Evolutionary conservation across 2,329 filamentous ascomycete genomes (phyloP), one percentile per base, ranked within the genome.

Genomic region (Madurella fahalii): DNA sequence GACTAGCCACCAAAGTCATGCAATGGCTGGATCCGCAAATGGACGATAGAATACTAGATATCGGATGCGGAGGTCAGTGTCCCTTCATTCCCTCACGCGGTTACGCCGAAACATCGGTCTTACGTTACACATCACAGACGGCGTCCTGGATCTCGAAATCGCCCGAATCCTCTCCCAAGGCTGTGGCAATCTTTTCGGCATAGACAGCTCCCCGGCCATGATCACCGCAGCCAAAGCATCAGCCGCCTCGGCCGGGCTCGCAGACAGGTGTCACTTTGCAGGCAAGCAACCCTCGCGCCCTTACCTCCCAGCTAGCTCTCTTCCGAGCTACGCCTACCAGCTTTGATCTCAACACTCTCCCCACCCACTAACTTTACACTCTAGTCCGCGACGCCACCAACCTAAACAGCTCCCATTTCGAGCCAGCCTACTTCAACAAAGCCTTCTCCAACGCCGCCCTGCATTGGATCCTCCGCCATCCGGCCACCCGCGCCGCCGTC

Each of bases 391-490:
- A 82, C 64, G 75, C 72, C 7, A 75, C 72, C 2, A 59, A 70
- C 9, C 68, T 81, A 17, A 47, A 65, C 41, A 61, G 63, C 15
- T 60, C 69, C 1, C 56, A 65, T 39, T 67, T 79, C 2, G 72
- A 76, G 54, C 58, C 59, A 2, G 69, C 60, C 4, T 57, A 59
- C 5, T 80, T 74, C 66, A 76, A 65, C 58, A 86, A 86, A 63
- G 77, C 75, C 62, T 87, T 87, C 66, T 86, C 82, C 52, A 86
- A 86, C 62, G 84, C 84, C 0, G 84, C 83, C 0, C 73, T 87
- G 67, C 82, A 86, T 69, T 87, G 84, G 84, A 83, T 87, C 64
- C 74, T 90, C 8, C 72, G 78, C 0, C 58, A 68, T 2, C 60
- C 65, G 1, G 61, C 64, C 0, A 76, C 75, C 1, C 76, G 81